A percentile compares a stretch with the other conserved stretches of the same genome.
These are phyloP conservation scores for Irpex sp. DNA, from an alignment of 1,284 basidiomycete genomes.

Conservation along the genomic window DNA sequence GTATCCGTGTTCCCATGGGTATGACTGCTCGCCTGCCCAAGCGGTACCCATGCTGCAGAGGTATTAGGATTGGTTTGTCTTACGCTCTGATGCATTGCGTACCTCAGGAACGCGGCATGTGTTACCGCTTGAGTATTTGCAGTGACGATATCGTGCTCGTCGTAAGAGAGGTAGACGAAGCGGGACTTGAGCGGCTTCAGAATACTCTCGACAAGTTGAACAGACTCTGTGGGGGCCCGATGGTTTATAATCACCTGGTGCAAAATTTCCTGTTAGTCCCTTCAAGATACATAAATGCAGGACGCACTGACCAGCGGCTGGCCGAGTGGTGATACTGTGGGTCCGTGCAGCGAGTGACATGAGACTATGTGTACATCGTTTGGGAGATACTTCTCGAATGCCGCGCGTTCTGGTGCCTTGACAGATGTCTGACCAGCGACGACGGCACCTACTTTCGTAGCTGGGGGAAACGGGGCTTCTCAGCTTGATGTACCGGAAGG, in stretches of 20 bases:
- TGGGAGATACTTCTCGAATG: slow-evolving; percentile 91
- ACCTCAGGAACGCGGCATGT: slow-evolving; percentile 97
- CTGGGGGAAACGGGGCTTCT: slow-evolving; percentile 34
- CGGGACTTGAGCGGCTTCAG: slow-evolving; percentile 82
- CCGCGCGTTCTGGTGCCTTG: slow-evolving; percentile 89
- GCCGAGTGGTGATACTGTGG: slow-evolving; percentile 85
- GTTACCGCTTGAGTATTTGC: slow-evolving; percentile 99
- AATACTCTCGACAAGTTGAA: slow-evolving; percentile 81
- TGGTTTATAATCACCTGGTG: slow-evolving; percentile 86
- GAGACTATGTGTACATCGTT: slow-evolving; percentile 87
- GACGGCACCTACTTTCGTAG: slow-evolving; percentile 90
- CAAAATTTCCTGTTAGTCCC: neutral
- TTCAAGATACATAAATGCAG: neutral
- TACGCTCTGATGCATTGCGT: slow-evolving; percentile 11
- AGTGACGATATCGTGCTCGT: slow-evolving; percentile 94
- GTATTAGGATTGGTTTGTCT: neutral
- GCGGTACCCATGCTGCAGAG: slow-evolving; percentile 90
- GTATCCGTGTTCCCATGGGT: slow-evolving; percentile 94
- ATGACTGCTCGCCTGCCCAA: slow-evolving; percentile 76
- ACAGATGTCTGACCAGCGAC: slow-evolving; percentile 97
- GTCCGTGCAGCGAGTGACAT: slow-evolving; percentile 94
- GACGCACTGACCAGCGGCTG: slow-evolving; percentile 77
- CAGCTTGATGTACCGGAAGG: slow-evolving; percentile 5
- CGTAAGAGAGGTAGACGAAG: slow-evolving; percentile 91
- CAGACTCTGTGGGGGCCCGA: slow-evolving; percentile 73